phyloP scores from a whole-genome alignment of 2,329 filamentous ascomycete species.

The Talaromyces sp. region DNA sequence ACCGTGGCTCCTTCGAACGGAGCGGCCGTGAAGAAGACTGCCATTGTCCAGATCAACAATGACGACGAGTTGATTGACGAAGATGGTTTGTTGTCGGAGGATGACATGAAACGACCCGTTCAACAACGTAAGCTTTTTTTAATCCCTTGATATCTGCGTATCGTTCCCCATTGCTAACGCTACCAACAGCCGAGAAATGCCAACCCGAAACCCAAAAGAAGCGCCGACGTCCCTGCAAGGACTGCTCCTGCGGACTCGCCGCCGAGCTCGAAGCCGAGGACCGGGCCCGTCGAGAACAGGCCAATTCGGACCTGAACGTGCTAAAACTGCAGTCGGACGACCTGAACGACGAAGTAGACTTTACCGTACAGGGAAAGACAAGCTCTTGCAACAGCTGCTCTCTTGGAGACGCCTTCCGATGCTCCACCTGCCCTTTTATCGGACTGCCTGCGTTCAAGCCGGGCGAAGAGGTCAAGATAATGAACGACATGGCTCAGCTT shows the following conservation, averaged over 20 bases:
- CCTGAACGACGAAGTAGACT: slow-evolving; percentile 76
- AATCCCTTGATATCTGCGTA: neutral
- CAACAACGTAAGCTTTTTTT: slow-evolving; percentile 64
- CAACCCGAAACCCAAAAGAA: slow-evolving; percentile 85
- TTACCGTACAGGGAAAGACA: slow-evolving; percentile 95
- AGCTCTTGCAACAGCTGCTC: slow-evolving; percentile 93
- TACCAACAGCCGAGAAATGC: slow-evolving; percentile 67
- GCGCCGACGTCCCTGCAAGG: slow-evolving; percentile 90
- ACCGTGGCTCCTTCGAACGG: neutral
- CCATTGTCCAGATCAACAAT: slow-evolving; percentile 3
- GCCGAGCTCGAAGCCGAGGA: slow-evolving; percentile 85
- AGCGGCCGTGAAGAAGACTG: slow-evolving; percentile 18
- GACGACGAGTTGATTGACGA: slow-evolving; percentile 82
- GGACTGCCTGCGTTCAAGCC: slow-evolving; percentile 94
- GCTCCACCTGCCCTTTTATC: slow-evolving; percentile 71
- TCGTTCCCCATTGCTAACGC: slow-evolving; percentile 2
- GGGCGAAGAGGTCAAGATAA: slow-evolving; percentile 82
- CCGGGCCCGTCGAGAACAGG: slow-evolving; percentile 57
- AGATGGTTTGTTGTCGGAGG: slow-evolving; percentile 76
- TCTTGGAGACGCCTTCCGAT: slow-evolving; percentile 82
- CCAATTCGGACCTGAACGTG: slow-evolving; percentile 52
- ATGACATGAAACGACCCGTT: slow-evolving; percentile 72
- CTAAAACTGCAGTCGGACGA: slow-evolving; percentile 70
- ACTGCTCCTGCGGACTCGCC: slow-evolving; percentile 92
- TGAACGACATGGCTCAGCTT: slow-evolving; percentile 82